Evolutionary conservation across 2,329 filamentous ascomycete genomes (phyloP), one percentile per base, ranked within the genome.

Genomic region (Pseudogymnoascus sp.): DNA sequence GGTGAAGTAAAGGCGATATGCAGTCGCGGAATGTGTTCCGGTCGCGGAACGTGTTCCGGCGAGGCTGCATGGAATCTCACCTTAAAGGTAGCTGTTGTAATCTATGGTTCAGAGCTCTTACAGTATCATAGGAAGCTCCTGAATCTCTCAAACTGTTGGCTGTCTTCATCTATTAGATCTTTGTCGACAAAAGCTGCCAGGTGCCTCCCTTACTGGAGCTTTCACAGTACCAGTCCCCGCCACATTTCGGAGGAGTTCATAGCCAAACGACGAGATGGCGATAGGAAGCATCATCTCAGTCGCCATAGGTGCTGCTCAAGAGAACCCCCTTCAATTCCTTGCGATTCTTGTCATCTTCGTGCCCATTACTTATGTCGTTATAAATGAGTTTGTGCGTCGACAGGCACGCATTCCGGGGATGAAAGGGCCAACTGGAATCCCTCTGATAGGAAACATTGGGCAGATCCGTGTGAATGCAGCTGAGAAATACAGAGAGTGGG

Each of bases 401-500:
- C 63, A 65, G 37, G 68, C 65, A 22, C 76, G 81, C 7, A 76
- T 84, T 22, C 72, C 74, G 2, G 76, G 77, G 2, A 73, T 84
- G 37, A 73, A 74, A 6, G 82, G 82, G 0, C 82, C 82, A 0
- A 66, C 70, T 0, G 82, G 82, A 0, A 67, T 83, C 10, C 82
- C 82, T 0, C 62, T 85, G 40, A 79, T 85, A 43, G 83, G 82
- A 10, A 84, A 85, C 61, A 69, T 85, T 11, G 78, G 76, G 64
- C 80, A 84, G 38, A 84, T 85, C 31, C 78, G 81, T 4, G 73
- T 76, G 60, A 82, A 84, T 65, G 82, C 83, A 0, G 80, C 83
- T 0, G 81, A 84, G 63, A 80, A 83, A 69, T 85, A 85, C 68
- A 79, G 81, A 2, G 66, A 78, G 28, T 85, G 82, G 82, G 77